These are phyloP conservation scores for Botryotinia globosa DNA, from an alignment of 2,329 filamentous ascomycete genomes.

Conservation along the genomic window DNA sequence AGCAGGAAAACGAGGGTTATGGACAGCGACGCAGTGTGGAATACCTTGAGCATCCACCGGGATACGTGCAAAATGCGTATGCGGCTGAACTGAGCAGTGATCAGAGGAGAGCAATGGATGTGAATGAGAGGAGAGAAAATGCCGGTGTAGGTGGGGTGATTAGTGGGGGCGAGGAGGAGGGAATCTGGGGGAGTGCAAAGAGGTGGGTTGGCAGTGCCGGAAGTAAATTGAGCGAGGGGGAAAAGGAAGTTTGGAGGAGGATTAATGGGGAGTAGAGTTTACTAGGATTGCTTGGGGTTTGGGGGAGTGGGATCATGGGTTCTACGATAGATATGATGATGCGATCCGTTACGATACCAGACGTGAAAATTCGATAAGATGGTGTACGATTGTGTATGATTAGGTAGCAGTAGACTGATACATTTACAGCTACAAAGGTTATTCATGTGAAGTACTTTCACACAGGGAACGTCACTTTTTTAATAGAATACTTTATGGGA, in stretches of 20 bases:
- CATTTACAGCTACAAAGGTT: neutral
- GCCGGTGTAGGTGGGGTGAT: conserved; percentile 38
- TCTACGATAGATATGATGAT: neutral
- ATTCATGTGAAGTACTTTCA: neutral
- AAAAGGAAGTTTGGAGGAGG: conserved; percentile 61
- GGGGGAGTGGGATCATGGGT: neutral
- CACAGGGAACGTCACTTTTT: neutral
- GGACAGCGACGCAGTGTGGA: conserved; percentile 26
- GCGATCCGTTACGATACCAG: neutral
- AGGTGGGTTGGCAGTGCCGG: conserved; percentile 57
- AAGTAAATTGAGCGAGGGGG: conserved; percentile 55
- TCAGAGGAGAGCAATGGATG: conserved; percentile 40
- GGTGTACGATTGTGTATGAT: neutral
- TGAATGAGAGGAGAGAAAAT: conserved; percentile 21
- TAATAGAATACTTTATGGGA: neutral
- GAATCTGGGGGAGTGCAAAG: conserved; percentile 55
- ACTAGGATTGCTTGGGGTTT: too few species aligned
- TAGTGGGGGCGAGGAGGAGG: conserved; percentile 29
- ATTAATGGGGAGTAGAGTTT: conserved; percentile 49
- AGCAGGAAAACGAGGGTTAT: neutral
- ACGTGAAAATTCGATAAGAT: neutral
- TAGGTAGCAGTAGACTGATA: neutral
- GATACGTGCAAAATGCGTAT: conserved; percentile 55
- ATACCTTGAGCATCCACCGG: conserved; percentile 40
- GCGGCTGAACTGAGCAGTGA: conserved; percentile 51